Percentiles rank a stretch among this genome's conserved stretches.
Conservation (phyloP, 257 asterid genomes). For the Galeopsis tetrahit region DNA sequence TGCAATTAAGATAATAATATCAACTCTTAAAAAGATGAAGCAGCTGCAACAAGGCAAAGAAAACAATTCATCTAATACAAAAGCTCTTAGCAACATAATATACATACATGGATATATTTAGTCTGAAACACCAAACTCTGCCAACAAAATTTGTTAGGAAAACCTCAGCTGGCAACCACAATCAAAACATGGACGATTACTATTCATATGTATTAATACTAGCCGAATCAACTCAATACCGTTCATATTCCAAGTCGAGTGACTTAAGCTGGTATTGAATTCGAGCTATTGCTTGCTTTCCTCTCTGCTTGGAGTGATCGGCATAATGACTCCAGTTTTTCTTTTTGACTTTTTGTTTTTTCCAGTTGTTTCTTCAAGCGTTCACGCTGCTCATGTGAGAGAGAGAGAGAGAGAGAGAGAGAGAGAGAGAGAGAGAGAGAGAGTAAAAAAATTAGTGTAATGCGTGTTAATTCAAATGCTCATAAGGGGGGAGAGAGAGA, state of each 20-base stretch:
- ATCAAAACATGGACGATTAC: slow-evolving; percentile 20
- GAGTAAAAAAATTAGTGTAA: too few species aligned
- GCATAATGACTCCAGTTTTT: slow-evolving; percentile 86
- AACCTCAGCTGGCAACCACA: slow-evolving; percentile 30
- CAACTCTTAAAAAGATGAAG: not conserved
- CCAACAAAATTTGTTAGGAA: slow-evolving; percentile 34
- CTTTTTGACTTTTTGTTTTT: slow-evolving; percentile 82
- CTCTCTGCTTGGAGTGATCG: slow-evolving; percentile 97
- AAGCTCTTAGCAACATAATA: slow-evolving; percentile 24
- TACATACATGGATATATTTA: slow-evolving; percentile 27
- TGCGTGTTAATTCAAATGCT: too few species aligned
- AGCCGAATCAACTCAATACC: slow-evolving; percentile 14
- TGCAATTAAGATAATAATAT: not conserved
- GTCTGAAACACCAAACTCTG: slow-evolving; percentile 28
- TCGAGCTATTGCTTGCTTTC: slow-evolving; percentile 57
- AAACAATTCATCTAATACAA: not conserved
- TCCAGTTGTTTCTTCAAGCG: slow-evolving; percentile 91
- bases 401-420: slow-evolving; percentile 9
- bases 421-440: slow-evolving; percentile 4
- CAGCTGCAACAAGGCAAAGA: slow-evolving; percentile 9
- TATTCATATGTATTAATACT: not conserved
- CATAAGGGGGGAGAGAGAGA: not conserved
- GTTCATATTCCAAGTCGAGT: slow-evolving; percentile 16
- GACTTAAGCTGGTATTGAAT: slow-evolving; percentile 43
- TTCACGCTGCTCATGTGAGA: slow-evolving; percentile 65